Base-by-base conservation (phyloP, 495 filamentous ascomycete species). In the Xylaria telfairii region DNA sequence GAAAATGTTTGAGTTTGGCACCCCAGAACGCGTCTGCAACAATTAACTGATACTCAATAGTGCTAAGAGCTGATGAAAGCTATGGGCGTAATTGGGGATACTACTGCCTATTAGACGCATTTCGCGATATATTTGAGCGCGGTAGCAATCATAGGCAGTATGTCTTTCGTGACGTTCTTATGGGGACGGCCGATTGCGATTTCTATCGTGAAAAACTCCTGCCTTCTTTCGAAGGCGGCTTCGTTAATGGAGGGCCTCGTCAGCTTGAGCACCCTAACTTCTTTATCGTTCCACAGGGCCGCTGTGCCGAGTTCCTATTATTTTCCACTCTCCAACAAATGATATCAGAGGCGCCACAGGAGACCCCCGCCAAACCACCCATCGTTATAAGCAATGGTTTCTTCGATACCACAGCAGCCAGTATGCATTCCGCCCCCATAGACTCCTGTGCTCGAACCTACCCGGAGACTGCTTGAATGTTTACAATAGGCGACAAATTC, bases 71-170 rank as follows among this genome's bases (percentile, higher is more conserved):
- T 7, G 68, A 70, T 41, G 68, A 70, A 44, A 70, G 68, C 37
- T 70, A 70, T 24, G 68, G 68, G 8, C 68, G 68, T 5, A 70
- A 70, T 8, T 64, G 60, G 59, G 68, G 68, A 24, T 70, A 70
- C 41, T 70, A 70, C 26, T 70, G 68, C 19, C 49, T 70, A 2
- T 34, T 70, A 15, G 68, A 70, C 7, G 47, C 68, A 1, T 64
- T 49, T 17, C 68, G 68, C 21, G 68, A 70, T n/a, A 42, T 59
- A n/a, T 70, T 70, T 24, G 68, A 70, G 26, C 44, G 68, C 19
- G 68, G 59, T 1, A 37, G 4, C 9, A 65, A n/a, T 6, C 17
- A 26, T 26, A 37, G 47, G 13, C 46, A 65, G 24, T 26, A 59
- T 19, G 37, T 26, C 6, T 63, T 42, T 46, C 59, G 28, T 15